Conservation (phyloP, 2,329 filamentous ascomycete species). For the Scleromitrula shiraiana region DNA sequence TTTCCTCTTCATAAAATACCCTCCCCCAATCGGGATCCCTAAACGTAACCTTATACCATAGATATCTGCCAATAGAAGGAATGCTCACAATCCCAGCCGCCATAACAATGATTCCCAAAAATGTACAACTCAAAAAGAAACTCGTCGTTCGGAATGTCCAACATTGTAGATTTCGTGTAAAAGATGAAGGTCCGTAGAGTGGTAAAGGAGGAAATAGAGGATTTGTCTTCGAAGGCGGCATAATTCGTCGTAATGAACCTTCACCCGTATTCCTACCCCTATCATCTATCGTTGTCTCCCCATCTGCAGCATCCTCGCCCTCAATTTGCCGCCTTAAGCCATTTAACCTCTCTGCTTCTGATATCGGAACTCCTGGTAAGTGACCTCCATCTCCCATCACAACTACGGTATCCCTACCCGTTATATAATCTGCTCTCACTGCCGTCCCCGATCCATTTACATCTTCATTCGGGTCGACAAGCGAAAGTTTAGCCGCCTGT, state of each 20-base stretch:
- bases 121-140: slow-evolving; percentile 68
- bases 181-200: slow-evolving; percentile 67
- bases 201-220: slow-evolving; percentile 80
- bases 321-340: slow-evolving; percentile 44
- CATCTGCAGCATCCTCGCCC: slow-evolving; percentile 9
- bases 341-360: slow-evolving; percentile 66
- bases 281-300: slow-evolving; percentile 24
- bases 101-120: slow-evolving; percentile 67
- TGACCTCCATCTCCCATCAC: slow-evolving; percentile 58
- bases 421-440: slow-evolving; percentile 56
- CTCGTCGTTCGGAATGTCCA: slow-evolving; percentile 57
- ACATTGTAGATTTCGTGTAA: slow-evolving; percentile 58
- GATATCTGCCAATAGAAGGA: slow-evolving; percentile 40
- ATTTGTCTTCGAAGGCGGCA: slow-evolving; percentile 63
- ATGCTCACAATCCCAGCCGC: slow-evolving; percentile 65
- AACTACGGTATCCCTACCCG: slow-evolving; percentile 64
- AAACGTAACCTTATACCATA: slow-evolving; percentile 48
- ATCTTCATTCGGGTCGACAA: slow-evolving; percentile 27
- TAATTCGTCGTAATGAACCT: slow-evolving; percentile 38
- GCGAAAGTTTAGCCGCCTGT: slow-evolving; percentile 52
- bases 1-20: slow-evolving; percentile 69
- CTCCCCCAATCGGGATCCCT: slow-evolving; percentile 52
- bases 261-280: slow-evolving; percentile 39
- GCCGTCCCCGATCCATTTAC: slow-evolving; percentile 36
- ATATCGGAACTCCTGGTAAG: slow-evolving; percentile 59